Evolutionary conservation across 768 basidiomycete genomes (phyloP), one percentile per base, ranked within the genome.

Genomic region (Macrocybe gigantea): DNA sequence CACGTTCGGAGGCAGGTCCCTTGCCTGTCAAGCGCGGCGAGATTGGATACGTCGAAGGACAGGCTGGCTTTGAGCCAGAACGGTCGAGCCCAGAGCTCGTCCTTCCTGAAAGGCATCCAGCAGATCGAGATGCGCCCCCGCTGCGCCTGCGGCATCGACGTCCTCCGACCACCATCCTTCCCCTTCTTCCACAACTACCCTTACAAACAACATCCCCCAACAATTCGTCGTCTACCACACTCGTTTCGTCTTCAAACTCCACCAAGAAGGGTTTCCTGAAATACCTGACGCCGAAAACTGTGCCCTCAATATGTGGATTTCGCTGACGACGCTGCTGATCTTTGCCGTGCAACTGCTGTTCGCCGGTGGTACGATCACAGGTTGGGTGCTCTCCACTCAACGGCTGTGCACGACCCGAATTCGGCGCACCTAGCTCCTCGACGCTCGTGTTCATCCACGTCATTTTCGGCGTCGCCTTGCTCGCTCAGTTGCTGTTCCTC

Each of bases 11-110:
- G 69, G 81, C 82, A 56, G 81, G 70, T 38, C 82, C 83, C 47
- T 64, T 84, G 57, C 84, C 83, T 45, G 60, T 58, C 38, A 85
- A 85, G 61, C 70, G 74, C 13, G 85, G 83, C 29, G 83, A 85
- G 57, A 79, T 87, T 44, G 83, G 83, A 14, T 87, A 69, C 57
- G 50, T 67, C 30, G 80, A 80, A 45, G 69, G 63, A 8, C 45
- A 68, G 13, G 68, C 69, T 47, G 61, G 53, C 33, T 52, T 55
- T 49, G 49, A 51, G 44, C 52, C 49, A 33, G 45, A 40, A 32
- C 48, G 49, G 45, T 49, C 52, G 38, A 59, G 47, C 32, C 53
- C 62, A 29, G 55, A 62, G 47, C 53, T 53, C 12, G 33, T 60
- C 30, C 56, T 77, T 7, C 75, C 74, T 14, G 68, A 61, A 8